These are phyloP conservation scores for Phaffomyces opuntiae DNA, from an alignment of 805 yeast species.

Conservation along the genomic window DNA sequence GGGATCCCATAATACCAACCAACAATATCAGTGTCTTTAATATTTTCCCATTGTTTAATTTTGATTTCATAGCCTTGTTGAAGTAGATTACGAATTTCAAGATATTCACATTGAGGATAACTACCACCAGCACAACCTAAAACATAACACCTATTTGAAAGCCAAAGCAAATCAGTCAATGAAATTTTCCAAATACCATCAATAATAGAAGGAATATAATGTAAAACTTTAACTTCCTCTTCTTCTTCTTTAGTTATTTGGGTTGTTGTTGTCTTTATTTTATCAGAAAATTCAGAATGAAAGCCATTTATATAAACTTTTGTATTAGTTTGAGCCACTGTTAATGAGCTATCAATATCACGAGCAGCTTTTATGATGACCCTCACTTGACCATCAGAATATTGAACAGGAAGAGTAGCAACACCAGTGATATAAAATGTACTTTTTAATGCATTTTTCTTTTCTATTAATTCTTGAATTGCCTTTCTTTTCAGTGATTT, in stretches of 20 bases:
- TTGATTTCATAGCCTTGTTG: conserved; percentile 27
- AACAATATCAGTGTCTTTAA: conserved; percentile 17
- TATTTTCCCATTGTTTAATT: conserved; percentile 28
- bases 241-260: not conserved
- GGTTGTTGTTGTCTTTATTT: no score
- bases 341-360: no score
- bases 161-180: conserved; percentile 31
- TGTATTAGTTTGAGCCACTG: no score
- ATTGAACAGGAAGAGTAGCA: no score
- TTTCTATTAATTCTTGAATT: no score
- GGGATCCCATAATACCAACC: conserved; percentile 35
- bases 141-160: conserved; percentile 35
- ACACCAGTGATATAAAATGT: no score
- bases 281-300: not conserved
- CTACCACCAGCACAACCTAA: conserved; percentile 47
- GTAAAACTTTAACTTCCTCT: not conserved
- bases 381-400: no score
- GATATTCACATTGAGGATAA: conserved; percentile 34
- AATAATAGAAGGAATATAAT: conserved; percentile 27
- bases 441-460: no score
- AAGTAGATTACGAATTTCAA: conserved; percentile 28
- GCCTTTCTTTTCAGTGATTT: no score
- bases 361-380: no score
- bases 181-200: conserved; percentile 32
- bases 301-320: not conserved